Evolutionary conservation across 352 stramenopile species (phyloP), one percentile per base, ranked within the genome.

Genomic region (Pythium sukuiense): DNA sequence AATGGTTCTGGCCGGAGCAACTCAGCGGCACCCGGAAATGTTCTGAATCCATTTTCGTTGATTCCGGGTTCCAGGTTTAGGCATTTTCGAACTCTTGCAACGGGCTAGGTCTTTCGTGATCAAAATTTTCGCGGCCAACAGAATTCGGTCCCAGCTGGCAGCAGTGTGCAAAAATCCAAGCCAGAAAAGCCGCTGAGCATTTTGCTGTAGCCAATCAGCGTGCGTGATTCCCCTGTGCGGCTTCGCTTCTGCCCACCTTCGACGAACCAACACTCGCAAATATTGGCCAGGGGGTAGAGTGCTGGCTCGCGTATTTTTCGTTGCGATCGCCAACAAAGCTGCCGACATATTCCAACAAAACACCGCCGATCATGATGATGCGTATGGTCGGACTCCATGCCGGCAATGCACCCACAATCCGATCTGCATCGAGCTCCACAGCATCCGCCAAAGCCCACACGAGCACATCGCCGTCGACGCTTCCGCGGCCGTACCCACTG

Each of bases 371-470:
- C 5, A 54, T 37, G 14, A 62, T 62, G 56, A 52, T 62, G 26
- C 20, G 50, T 39, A 62, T 35, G 41, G 41, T 62, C 6, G 56
- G 41, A 5, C 6, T 49, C 16, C 41, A 49, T 18, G 6, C 14
- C 6, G 6, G 12, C 8, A 46, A 29, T 45, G 6, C 27, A 24
- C 49, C 59, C 26, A 65, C 49, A 50, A 52, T 58, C 24, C 48
- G 48, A 57, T 58, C 58, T 45, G 30, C 59, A 16, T 24, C 41
- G 5, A n/a, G 16, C 14, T 49, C 41, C 16, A 12, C 49, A 20
- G 37, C 48, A 24, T 39, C 49, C 30, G 26, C 45, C 13, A 65
- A 65, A 65, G 33, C 37, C 48, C 54, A 37, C 50, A 41, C 59
- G 32, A 37, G 37, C 33, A 18, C 55, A 7, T 65, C 60, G 26